phyloP scores from a whole-genome alignment of 495 filamentous ascomycete species.

The Penicillium malachiteum region DNA sequence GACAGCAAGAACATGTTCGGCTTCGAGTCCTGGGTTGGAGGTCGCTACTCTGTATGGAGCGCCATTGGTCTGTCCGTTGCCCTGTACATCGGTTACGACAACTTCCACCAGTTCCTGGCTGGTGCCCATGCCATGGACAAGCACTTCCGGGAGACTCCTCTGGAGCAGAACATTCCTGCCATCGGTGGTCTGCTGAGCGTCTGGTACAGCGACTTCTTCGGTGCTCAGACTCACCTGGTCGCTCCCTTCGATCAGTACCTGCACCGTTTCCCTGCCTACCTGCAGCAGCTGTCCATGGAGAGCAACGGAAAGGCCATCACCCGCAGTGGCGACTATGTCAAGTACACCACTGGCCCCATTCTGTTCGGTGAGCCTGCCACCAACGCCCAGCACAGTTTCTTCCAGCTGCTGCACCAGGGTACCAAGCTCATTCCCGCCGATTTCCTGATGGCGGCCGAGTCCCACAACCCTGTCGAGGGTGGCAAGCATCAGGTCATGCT shows the following conservation, averaged over 20 bases:
- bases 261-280: slow-evolving; percentile 97
- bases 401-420: slow-evolving; percentile 97
- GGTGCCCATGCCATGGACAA: slow-evolving; percentile 98
- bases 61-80: slow-evolving; percentile 94
- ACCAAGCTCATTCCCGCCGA: slow-evolving; percentile 98
- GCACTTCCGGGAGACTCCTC: slow-evolving; percentile 88
- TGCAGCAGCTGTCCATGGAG: slow-evolving; percentile 99
- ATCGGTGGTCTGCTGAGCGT: slow-evolving; percentile 91
- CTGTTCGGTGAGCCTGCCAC: slow-evolving; percentile 97
- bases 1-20: slow-evolving; percentile 98
- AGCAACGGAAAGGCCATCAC: slow-evolving; percentile 99
- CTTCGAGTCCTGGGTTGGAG: slow-evolving; percentile 97
- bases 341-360: slow-evolving; percentile 94
- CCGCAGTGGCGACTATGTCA: slow-evolving; percentile 83
- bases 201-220: slow-evolving; percentile 98
- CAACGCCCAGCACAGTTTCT: slow-evolving; percentile 99
- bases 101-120: slow-evolving; percentile 94
- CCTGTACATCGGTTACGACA: slow-evolving; percentile 93
- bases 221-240: slow-evolving; percentile 94
- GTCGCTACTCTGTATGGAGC: slow-evolving; percentile 97
- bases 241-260: slow-evolving; percentile 99
- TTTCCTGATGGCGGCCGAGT: slow-evolving; percentile 93
- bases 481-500: slow-evolving; percentile 98
- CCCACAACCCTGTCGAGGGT: slow-evolving; percentile 89
- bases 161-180: slow-evolving; percentile 92